Percentiles rank a stretch among this genome's conserved stretches.
Conservation (phyloP, 495 filamentous ascomycete species). For the Daldinia concentrica region DNA sequence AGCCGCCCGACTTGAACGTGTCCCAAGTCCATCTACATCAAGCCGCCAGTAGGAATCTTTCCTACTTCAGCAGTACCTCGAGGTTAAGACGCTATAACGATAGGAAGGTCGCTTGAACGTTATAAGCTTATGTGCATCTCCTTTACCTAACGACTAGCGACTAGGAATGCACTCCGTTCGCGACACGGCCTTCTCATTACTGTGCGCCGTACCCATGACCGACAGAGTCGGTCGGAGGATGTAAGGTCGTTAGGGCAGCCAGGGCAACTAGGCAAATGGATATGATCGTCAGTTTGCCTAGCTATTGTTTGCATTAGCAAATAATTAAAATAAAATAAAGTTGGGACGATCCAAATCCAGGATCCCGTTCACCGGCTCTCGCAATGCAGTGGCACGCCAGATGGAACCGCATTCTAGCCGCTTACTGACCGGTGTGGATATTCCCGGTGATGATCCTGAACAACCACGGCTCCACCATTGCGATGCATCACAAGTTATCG, state of each 20-base stretch:
- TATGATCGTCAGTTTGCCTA: constrained; percentile 29
- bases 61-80: constrained; percentile 14
- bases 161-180: constrained; percentile 25
- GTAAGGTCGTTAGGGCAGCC: not conserved
- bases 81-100: constrained; percentile 8
- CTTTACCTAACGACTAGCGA: not conserved
- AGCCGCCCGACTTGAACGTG: constrained; percentile 11
- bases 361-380: constrained; percentile 22
- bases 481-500: constrained; percentile 19
- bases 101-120: constrained; percentile 3
- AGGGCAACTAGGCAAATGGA: constrained; percentile 13
- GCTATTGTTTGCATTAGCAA: constrained; percentile 29
- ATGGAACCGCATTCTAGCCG: constrained; percentile 17
- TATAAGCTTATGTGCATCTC: constrained; percentile 3
- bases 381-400: constrained; percentile 30
- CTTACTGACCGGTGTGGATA: constrained; percentile 29
- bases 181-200: constrained; percentile 14
- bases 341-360: not conserved
- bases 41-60: constrained; percentile 27
- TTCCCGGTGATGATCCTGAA: constrained; percentile 6
- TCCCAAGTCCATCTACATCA: constrained; percentile 2
- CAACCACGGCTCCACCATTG: constrained; percentile 5
- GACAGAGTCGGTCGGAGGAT: constrained; percentile 21
- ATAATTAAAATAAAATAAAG: not conserved
- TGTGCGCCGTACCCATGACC: constrained; percentile 14